These are phyloP conservation scores for Penicillium freii DNA, from an alignment of 2,329 filamentous ascomycete species.

Conservation along the genomic window DNA sequence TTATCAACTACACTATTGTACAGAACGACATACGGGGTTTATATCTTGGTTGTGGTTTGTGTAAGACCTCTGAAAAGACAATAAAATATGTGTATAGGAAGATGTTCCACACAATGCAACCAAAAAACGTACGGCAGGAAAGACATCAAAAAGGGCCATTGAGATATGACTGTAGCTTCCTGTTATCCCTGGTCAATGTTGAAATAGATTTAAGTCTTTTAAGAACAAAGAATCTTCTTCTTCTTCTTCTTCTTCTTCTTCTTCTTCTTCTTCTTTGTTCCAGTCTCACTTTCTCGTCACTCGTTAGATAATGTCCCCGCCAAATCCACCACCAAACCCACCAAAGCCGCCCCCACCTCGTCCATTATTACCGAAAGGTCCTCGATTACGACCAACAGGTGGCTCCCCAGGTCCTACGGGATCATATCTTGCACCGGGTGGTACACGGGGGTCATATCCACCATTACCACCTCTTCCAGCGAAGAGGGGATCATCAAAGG, in stretches of 20 bases:
- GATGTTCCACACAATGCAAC: not conserved
- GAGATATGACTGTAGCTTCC: not conserved
- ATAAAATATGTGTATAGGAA: not conserved
- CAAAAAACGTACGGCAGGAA: not conserved
- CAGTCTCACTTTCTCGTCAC: not conserved
- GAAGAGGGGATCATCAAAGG: constrained; percentile 88
- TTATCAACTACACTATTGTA: not conserved
- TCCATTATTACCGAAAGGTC: constrained; percentile 43
- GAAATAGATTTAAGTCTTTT: not conserved
- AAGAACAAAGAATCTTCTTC: not conserved
- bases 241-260: too few species aligned
- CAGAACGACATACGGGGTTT: not conserved
- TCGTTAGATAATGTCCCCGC: constrained; percentile 43
- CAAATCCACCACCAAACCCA: constrained; percentile 56
- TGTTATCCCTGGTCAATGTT: not conserved
- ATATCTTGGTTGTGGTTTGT: not conserved
- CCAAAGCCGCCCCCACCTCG: constrained; percentile 46
- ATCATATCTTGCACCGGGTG: constrained; percentile 89
- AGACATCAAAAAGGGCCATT: not conserved
- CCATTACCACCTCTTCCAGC: constrained; percentile 49
- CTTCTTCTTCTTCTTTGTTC: not conserved
- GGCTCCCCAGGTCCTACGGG: constrained; percentile 71
- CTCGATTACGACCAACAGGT: constrained; percentile 46
- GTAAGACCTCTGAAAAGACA: not conserved
- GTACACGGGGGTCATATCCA: constrained; percentile 68